Evolutionary conservation across 441 rosid species (phyloP), one percentile per base, ranked within the genome.

Genomic region (Erodium trifolium): DNA sequence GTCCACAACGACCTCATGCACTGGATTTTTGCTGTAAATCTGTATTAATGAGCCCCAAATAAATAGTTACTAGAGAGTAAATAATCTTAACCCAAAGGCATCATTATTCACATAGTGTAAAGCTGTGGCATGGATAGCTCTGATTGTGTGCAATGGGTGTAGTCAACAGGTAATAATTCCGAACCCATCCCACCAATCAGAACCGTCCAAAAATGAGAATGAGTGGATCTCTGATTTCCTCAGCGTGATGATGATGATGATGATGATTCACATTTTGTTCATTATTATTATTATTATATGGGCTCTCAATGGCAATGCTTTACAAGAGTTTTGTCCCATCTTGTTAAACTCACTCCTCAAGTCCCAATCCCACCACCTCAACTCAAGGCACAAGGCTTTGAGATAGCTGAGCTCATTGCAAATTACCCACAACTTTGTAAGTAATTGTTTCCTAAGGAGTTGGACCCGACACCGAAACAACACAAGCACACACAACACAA

Each of bases 131-230:
- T 5, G 5, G 45, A 39, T 39, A 0, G 45, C 4, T 39, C 8
- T 4, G 45, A 43, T 10, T 43, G 63, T 17, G 19, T n/a, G 34
- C 34, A 53, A n/a, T n/a, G 5, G 60, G 12, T 57, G 63, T 57
- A 57, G 63, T 57, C 63, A 57, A 57, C 63, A 57, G 23, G 63
- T 57, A 57, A 57, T 18, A 57, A 57, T 57, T 57, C 27, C 12
- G 63, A 57, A 2, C 29, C 27, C 12, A 17, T 3, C 29, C 63
- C 63, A 57, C 63, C 63, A 57, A 57, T 57, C 63, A 57, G 27
- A 57, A 57, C 63, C 63, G 27, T 57, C 63, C 63, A 57, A 57
- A 57, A 7, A 9, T 19, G 27, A 57, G 19, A 57, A 16, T 57
- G 63, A 57, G 63, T 57, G 23, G 23, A 16, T 17, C 23, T 57